Evolutionary conservation across 331 rosid genomes (phyloP).

Genomic region (Malus hybrid): DNA sequence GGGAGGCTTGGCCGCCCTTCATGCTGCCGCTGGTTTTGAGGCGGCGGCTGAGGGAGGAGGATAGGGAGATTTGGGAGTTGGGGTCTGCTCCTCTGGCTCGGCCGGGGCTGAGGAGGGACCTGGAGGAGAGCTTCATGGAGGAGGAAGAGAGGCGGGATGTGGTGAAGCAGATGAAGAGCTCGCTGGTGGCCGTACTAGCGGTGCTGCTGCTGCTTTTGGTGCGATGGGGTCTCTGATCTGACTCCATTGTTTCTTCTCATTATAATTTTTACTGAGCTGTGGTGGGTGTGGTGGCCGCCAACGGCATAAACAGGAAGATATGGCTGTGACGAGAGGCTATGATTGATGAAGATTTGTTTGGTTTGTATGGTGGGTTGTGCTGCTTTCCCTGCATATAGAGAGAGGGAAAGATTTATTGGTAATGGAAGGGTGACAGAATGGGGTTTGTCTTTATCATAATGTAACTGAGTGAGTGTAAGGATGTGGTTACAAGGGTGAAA

Average conservation of each 20-base stretch:
- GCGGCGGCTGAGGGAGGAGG: slow-evolving; percentile 72
- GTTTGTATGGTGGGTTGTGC: slow-evolving; percentile 13
- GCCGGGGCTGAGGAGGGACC: slow-evolving; percentile 74
- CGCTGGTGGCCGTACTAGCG: slow-evolving; percentile 30
- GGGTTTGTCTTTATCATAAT: slow-evolving; percentile 39
- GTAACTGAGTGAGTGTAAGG: slow-evolving; percentile 20
- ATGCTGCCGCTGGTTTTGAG: slow-evolving; percentile 70
- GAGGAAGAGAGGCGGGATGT: slow-evolving; percentile 66
- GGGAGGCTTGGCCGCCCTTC: slow-evolving; percentile 86
- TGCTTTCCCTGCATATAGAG: neutral
- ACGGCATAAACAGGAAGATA: slow-evolving; percentile 3
- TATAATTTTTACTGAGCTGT: neutral
- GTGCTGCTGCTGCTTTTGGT: slow-evolving; percentile 19
- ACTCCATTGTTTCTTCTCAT: slow-evolving; percentile 32
- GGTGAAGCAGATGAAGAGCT: slow-evolving; percentile 72
- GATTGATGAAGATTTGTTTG: slow-evolving; percentile 20
- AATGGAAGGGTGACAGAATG: slow-evolving; percentile 34
- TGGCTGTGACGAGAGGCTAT: neutral
- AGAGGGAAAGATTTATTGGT: slow-evolving; percentile 10
- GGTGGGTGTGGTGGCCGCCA: neutral
- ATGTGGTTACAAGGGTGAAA: neutral
- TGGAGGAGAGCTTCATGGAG: slow-evolving; percentile 90
- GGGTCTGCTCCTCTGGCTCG: slow-evolving; percentile 43
- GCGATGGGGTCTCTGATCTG: slow-evolving; percentile 38
- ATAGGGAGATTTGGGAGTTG: slow-evolving; percentile 61